A percentile compares a stretch with the other conserved stretches of the same genome.
These are phyloP conservation scores for Citrus sp. DNA, from an alignment of 345 rosid genomes.

Conservation along the genomic window DNA sequence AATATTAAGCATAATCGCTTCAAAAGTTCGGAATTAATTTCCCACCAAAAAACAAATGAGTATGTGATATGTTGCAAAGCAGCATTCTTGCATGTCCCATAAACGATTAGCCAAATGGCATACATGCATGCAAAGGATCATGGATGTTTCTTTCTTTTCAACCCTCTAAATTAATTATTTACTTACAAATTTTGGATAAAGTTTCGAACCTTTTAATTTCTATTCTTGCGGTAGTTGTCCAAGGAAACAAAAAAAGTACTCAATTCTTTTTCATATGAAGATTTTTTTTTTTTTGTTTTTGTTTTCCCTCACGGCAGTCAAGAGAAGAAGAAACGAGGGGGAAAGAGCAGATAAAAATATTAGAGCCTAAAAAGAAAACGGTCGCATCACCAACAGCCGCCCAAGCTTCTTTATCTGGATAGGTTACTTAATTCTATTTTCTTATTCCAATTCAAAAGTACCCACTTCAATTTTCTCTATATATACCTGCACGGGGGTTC, in stretches of 20 bases:
- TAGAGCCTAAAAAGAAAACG: not conserved
- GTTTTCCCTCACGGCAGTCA: not conserved
- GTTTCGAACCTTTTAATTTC: not conserved
- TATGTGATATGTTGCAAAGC: not conserved
- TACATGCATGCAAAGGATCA: not conserved
- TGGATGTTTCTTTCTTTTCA: not conserved
- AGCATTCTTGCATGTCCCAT: not conserved
- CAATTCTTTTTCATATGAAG: not conserved
- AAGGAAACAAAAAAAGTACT: not conserved
- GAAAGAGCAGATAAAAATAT: not conserved
- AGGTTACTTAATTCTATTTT: constrained; percentile 13
- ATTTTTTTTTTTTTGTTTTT: not conserved
- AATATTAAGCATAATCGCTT: not conserved
- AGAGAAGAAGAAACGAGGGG: not conserved
- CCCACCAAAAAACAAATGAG: not conserved
- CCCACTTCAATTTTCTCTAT: constrained; percentile 12
- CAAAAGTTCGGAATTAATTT: not conserved
- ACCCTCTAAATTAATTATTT: not conserved
- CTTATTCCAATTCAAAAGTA: not conserved
- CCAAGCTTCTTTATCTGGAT: not conserved
- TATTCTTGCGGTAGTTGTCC: not conserved
- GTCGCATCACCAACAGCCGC: not conserved
- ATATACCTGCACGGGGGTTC: not conserved
- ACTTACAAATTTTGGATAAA: not conserved
- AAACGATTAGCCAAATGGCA: not conserved